phyloP scores from a whole-genome alignment of 345 rosid species.

The Anastatica hierochuntica region DNA sequence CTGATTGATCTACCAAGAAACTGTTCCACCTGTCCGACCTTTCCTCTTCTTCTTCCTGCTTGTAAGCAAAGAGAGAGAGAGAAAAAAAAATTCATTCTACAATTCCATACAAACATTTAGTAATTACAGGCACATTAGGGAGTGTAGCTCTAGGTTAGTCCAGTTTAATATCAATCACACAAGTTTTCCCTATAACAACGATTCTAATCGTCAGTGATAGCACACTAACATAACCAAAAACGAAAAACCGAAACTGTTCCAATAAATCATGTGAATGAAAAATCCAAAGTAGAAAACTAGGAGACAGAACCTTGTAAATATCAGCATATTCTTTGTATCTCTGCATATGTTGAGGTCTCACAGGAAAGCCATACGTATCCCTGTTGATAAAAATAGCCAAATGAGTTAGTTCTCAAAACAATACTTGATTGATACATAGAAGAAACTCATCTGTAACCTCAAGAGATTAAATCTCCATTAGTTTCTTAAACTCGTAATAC shows the following conservation, averaged over 20 bases:
- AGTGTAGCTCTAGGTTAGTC: not conserved
- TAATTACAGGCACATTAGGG: not conserved
- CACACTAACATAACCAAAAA: not conserved
- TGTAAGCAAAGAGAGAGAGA: slow-evolving; percentile 1
- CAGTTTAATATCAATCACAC: not conserved
- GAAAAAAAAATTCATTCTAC: not conserved
- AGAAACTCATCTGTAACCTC: too few relatives aligned
- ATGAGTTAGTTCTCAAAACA: too few relatives aligned
- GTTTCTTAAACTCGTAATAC: too few relatives aligned
- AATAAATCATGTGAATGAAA: not conserved
- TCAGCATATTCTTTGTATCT: slow-evolving; percentile 90
- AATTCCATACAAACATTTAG: not conserved
- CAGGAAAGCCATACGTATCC: slow-evolving; percentile 98
- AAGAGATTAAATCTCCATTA: too few relatives aligned
- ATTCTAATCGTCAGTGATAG: too few relatives aligned
- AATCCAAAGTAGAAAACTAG: not conserved
- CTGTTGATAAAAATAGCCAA: too few relatives aligned
- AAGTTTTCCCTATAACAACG: too few relatives aligned
- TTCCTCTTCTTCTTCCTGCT: slow-evolving; percentile 99
- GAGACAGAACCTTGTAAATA: slow-evolving; percentile 85
- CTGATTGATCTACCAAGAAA: slow-evolving; percentile 69
- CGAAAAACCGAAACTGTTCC: not conserved
- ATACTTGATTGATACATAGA: too few relatives aligned
- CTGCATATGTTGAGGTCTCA: slow-evolving; percentile 95
- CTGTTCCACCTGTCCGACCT: slow-evolving; percentile 90